These are phyloP conservation scores for Bremia lactucae DNA, from an alignment of 352 stramenopile species.

Conservation along the genomic window DNA sequence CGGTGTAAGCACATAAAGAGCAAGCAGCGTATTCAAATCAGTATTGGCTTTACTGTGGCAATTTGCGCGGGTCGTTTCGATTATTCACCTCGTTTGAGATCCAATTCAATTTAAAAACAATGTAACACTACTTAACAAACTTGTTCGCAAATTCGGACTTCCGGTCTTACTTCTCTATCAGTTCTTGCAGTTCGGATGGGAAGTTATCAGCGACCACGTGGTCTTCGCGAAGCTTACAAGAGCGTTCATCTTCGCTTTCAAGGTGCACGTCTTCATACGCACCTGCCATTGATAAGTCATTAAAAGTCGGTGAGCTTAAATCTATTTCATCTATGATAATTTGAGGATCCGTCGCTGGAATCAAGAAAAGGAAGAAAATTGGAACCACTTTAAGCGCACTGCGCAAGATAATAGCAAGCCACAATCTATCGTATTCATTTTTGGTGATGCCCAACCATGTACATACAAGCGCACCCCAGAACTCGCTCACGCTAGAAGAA, in stretches of 20 bases:
- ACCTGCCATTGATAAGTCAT: slow-evolving; percentile 8
- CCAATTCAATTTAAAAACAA: slow-evolving; percentile 14
- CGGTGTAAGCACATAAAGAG: slow-evolving; percentile 10
- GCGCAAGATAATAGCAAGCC: slow-evolving; percentile 84
- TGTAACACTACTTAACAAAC: slow-evolving; percentile 8
- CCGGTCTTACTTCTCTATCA: no score
- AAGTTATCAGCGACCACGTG: slow-evolving; percentile 31
- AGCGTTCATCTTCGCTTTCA: slow-evolving; percentile 19
- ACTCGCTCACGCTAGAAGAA: slow-evolving; percentile 86
- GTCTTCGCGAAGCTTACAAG: slow-evolving; percentile 31
- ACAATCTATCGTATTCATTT: slow-evolving; percentile 87
- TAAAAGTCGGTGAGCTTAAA: slow-evolving; percentile 23
- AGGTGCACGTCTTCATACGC: slow-evolving; percentile 11
- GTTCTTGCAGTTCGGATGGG: slow-evolving; percentile 16
- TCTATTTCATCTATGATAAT: slow-evolving; percentile 63
- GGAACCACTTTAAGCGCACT: slow-evolving; percentile 88
- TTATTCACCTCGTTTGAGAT: neutral
- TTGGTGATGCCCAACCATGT: slow-evolving; percentile 83
- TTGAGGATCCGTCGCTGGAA: slow-evolving; percentile 63
- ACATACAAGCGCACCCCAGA: slow-evolving; percentile 88
- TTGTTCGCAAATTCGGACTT: no score
- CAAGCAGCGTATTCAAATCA: no score
- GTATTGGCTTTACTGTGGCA: no score
- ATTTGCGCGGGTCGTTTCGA: slow-evolving; percentile 8
- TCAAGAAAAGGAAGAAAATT: slow-evolving; percentile 83